Base-by-base conservation (phyloP, 1,284 basidiomycete genomes). In the Neotropicomus parvogracilis region DNA sequence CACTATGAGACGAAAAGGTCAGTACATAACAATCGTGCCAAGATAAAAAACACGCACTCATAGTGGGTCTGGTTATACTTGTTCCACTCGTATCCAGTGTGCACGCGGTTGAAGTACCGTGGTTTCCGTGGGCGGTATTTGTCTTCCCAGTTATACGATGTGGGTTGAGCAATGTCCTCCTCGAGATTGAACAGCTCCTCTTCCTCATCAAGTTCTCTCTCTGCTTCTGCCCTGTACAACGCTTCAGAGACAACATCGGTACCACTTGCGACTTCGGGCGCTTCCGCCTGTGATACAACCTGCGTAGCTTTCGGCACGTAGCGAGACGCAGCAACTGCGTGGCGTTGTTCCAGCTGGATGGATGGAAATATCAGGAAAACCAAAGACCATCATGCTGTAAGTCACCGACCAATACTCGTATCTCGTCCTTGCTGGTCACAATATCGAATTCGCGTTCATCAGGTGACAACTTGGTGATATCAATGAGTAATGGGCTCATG, bases 71-170 rank as follows among this genome's bases (percentile, higher is more conserved):
- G 94, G 66, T 97, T 97, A 71, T 97, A 97, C 75, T 97, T 95
- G 75, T 97, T 99, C 97, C 97, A 99, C 68, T 99, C 97, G 66
- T 95, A 99, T n/a, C 97, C 97, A n/a, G 97, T 99, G 64, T 98
- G 94, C 28, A 99, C 95, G 51, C 95, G 88, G 68, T 99, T 99
- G 74, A 99, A 98, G 76, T 97, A 99, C 55, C 95, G 79, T 32
- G 97, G 97, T 67, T 99, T 99, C 39, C 97, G 79, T n/a, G 97
- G 95, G 26, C 97, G 80, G 63, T 97, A 99, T 70, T 97, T 95
- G 77, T 99, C 97, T 71, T 95, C 92, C 95, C 95, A 99, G 59
- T 92, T 91, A 69, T 99, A 98, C 3, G 85, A 83, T 1, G 82
- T 85, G 32, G 87, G 83, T 58, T 87, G 81, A n/a, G 73, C 70